Evolutionary conservation across 257 asterid genomes (phyloP).

Genomic region (Nicotiana paniculata): DNA sequence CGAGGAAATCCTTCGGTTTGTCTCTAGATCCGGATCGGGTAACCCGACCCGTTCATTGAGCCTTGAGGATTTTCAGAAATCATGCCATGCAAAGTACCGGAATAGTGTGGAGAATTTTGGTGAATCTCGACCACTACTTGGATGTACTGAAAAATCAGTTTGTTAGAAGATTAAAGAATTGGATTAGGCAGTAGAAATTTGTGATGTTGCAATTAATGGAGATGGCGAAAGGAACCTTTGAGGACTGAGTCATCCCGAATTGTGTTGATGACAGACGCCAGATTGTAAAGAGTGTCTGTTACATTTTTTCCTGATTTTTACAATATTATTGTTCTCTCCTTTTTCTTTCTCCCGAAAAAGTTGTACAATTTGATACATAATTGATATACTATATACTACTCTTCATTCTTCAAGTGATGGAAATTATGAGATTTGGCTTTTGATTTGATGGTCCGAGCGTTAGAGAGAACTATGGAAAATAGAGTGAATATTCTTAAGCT

Average conservation of each 20-base stretch:
- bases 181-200: not conserved
- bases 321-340: not conserved
- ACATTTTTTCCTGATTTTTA: not conserved
- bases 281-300: not conserved
- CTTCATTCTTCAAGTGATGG: not conserved
- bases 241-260: slow-evolving; percentile 22
- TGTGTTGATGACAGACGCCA: not conserved
- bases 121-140: slow-evolving; percentile 60
- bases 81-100: slow-evolving; percentile 38
- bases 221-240: slow-evolving; percentile 19
- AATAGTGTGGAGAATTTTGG: slow-evolving; percentile 22
- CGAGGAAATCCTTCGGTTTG: slow-evolving; percentile 52
- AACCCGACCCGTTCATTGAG: slow-evolving; percentile 7
- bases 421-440: not conserved
- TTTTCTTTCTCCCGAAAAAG: not conserved
- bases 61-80: slow-evolving; percentile 36
- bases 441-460: not conserved
- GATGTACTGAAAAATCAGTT: slow-evolving; percentile 10
- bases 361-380: not conserved
- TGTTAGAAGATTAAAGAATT: not conserved
- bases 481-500: not conserved
- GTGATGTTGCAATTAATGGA: not conserved
- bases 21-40: slow-evolving; percentile 26
- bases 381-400: not conserved
- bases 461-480: not conserved